These are phyloP conservation scores for Ophiocordyceps camponoti-floridani DNA, from an alignment of 2,329 filamentous ascomycete genomes.

Conservation along the genomic window DNA sequence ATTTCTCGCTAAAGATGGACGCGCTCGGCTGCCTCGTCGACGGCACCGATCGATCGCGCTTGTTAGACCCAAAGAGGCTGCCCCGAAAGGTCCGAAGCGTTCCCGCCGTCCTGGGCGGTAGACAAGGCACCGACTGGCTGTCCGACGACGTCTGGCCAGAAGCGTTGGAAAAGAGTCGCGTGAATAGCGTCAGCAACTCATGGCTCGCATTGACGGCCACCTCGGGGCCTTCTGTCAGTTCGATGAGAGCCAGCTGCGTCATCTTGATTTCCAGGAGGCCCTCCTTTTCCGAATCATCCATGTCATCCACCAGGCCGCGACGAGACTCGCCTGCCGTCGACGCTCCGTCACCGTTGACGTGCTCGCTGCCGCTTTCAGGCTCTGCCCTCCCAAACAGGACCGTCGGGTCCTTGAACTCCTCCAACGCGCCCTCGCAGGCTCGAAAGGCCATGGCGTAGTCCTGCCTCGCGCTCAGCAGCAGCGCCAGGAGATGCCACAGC, in stretches of 20 bases:
- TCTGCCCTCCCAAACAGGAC: constrained; percentile 50
- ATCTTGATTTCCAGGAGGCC: constrained; percentile 87
- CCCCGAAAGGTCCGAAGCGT: constrained; percentile 53
- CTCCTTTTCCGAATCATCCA: constrained; percentile 73
- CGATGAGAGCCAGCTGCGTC: constrained; percentile 73
- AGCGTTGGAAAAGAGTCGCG: constrained; percentile 51
- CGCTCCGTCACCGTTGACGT: constrained; percentile 38
- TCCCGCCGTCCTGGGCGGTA: constrained; percentile 51
- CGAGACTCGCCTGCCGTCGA: constrained; percentile 8
- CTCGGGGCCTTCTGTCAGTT: constrained; percentile 67
- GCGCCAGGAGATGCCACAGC: constrained; percentile 77
- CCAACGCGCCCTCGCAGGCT: constrained; percentile 79
- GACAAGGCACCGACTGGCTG: constrained; percentile 22
- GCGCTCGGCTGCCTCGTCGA: constrained; percentile 22
- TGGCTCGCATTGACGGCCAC: constrained; percentile 77
- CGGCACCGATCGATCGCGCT: constrained; percentile 25
- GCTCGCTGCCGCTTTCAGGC: constrained; percentile 42
- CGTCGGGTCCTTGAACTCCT: constrained; percentile 61
- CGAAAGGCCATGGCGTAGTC: constrained; percentile 66
- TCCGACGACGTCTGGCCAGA: constrained; percentile 27
- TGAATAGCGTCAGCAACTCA: constrained; percentile 69
- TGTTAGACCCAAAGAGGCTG: constrained; percentile 54
- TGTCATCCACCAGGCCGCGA: constrained; percentile 50
- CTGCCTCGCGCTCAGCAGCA: constrained; percentile 72
- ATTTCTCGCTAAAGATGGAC: constrained; percentile 17